Conservation (phyloP, 2,329 filamentous ascomycete genomes). For the Trichoderma gracile region DNA sequence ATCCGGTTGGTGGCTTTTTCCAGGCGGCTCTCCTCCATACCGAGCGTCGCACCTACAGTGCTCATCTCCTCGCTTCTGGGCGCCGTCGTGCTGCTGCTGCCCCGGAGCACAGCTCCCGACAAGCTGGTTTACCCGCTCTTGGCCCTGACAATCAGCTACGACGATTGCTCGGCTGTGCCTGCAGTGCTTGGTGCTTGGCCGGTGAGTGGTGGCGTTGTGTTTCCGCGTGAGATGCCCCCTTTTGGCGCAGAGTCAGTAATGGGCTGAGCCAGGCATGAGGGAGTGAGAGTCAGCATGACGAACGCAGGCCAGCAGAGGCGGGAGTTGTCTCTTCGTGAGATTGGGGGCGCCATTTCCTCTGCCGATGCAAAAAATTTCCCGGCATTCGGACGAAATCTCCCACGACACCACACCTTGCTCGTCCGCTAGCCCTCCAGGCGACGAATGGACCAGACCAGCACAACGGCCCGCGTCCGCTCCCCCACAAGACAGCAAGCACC, state of each 20-base stretch:
- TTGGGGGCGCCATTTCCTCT: slow-evolving; percentile 14
- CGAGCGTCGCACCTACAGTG: slow-evolving; percentile 21
- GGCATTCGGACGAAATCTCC: slow-evolving; percentile 20
- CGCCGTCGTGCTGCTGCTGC: background rate
- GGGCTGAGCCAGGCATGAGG: background rate
- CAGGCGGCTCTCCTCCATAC: slow-evolving; percentile 14
- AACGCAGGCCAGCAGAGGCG: background rate
- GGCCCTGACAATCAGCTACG: slow-evolving; percentile 22
- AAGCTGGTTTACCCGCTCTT: slow-evolving; percentile 17
- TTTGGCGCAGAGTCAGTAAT: background rate
- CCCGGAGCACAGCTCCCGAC: slow-evolving; percentile 17
- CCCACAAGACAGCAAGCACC: slow-evolving; percentile 2
- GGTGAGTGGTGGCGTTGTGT: slow-evolving; percentile 1
- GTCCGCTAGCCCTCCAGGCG: slow-evolving; percentile 14
- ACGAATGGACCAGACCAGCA: slow-evolving; percentile 17
- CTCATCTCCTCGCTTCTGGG: slow-evolving; percentile 8
- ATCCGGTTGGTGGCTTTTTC: slow-evolving; percentile 24
- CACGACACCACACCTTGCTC: slow-evolving; percentile 19
- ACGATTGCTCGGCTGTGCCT: background rate
- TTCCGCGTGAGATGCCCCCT: background rate
- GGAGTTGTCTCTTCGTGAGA: background rate
- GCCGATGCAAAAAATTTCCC: slow-evolving; percentile 24
- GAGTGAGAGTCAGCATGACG: background rate
- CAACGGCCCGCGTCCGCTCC: slow-evolving; percentile 17
- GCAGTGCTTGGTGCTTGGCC: background rate